These are phyloP conservation scores for Candida sithepensis DNA, from an alignment of 805 yeast genomes.

Conservation along the genomic window DNA sequence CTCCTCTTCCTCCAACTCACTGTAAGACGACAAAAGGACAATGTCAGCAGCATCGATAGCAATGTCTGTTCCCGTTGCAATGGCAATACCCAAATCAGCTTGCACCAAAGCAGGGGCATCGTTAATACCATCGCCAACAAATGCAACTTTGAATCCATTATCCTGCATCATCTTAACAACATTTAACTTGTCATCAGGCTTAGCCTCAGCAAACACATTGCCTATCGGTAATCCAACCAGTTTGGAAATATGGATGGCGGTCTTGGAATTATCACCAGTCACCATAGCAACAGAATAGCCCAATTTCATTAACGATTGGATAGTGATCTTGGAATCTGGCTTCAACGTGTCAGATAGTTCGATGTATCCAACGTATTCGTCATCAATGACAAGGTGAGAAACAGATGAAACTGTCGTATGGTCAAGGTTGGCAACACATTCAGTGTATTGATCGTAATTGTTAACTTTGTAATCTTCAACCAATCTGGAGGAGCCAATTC, in stretches of 20 bases:
- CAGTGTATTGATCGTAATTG: conserved; percentile 19
- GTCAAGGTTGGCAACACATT: conserved; percentile 4
- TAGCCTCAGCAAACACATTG: conserved; percentile 69
- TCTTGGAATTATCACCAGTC: conserved; percentile 74
- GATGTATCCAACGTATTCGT: conserved; percentile 56
- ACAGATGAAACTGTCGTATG: conserved; percentile 19
- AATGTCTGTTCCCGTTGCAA: conserved; percentile 90
- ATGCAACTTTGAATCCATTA: conserved; percentile 54
- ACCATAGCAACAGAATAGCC: conserved; percentile 76
- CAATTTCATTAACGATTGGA: conserved; percentile 46
- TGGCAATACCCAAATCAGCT: conserved; percentile 86
- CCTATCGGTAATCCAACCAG: conserved; percentile 61
- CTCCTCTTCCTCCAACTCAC: conserved; percentile 4
- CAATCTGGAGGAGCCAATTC: conserved; percentile 53
- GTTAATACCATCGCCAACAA: conserved; percentile 97
- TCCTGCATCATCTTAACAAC: conserved; percentile 57
- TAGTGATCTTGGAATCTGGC: conserved; percentile 57
- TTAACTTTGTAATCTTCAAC: conserved; percentile 27
- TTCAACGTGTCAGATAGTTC: conserved; percentile 68
- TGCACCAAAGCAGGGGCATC: conserved; percentile 95
- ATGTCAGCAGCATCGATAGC: conserved; percentile 97
- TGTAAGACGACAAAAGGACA: conserved; percentile 55
- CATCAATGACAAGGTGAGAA: conserved; percentile 50
- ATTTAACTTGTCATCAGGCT: conserved; percentile 74
- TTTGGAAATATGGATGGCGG: conserved; percentile 62